A percentile compares a stretch with the other conserved stretches of the same genome.
Conservation (phyloP, 768 basidiomycete species). For the Suillus paluster region DNA sequence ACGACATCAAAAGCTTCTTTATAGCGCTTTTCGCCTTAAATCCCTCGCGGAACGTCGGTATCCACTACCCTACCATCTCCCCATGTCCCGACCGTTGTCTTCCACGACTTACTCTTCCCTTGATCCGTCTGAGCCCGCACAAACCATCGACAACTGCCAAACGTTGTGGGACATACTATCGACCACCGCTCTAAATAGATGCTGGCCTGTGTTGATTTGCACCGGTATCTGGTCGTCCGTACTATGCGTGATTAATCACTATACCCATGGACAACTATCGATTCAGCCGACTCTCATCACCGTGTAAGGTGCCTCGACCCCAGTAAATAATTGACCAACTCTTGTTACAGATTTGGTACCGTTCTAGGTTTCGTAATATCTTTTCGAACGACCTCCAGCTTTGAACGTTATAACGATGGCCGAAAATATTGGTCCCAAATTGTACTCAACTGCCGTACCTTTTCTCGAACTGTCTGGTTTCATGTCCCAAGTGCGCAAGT, state of each 20-base stretch:
- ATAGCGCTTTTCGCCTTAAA: not conserved
- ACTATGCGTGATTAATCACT: conserved; percentile 54
- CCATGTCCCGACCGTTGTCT: not conserved
- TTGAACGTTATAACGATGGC: conserved; percentile 77
- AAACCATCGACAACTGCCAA: not conserved
- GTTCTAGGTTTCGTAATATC: conserved; percentile 78
- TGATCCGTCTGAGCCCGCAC: not conserved
- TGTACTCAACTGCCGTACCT: conserved; percentile 52
- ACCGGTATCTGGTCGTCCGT: conserved; percentile 63
- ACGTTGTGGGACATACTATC: not conserved
- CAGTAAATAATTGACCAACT: conserved; percentile 27
- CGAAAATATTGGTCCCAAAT: conserved; percentile 70
- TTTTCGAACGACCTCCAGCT: conserved; percentile 71
- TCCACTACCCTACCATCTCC: not conserved
- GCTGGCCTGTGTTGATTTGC: conserved; percentile 61
- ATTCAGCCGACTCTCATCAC: conserved; percentile 64
- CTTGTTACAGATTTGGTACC: conserved; percentile 50
- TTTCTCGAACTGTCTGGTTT: conserved; percentile 69
- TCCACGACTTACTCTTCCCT: not conserved
- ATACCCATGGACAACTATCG: conserved; percentile 43
- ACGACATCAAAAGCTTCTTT: not conserved
- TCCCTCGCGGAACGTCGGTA: not conserved
- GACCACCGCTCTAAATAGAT: conserved; percentile 32
- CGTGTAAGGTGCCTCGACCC: conserved; percentile 49
- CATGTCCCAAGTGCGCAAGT: conserved; percentile 59